These are phyloP conservation scores for Fusarium solani-melongenae DNA, from an alignment of 2,329 filamentous ascomycete genomes.

Conservation along the genomic window DNA sequence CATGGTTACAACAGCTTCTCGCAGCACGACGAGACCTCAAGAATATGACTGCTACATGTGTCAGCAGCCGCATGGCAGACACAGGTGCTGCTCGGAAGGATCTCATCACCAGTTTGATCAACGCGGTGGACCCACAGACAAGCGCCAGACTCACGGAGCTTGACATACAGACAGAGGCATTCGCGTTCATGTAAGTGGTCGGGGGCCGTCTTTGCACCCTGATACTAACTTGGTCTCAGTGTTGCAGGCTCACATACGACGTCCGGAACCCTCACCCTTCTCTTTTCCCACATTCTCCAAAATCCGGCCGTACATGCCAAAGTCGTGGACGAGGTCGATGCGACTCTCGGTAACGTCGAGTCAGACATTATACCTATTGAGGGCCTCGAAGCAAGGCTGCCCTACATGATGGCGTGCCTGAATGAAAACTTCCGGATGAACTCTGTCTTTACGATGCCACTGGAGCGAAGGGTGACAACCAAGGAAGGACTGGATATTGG, in stretches of 20 bases:
- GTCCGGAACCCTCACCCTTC: not conserved
- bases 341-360: not conserved
- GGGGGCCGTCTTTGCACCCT: not conserved
- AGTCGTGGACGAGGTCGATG: not conserved
- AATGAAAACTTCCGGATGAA: not conserved
- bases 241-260: not conserved
- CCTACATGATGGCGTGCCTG: not conserved
- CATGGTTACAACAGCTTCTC: not conserved
- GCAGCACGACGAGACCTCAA: not conserved
- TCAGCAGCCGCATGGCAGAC: not conserved
- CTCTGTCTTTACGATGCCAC: not conserved
- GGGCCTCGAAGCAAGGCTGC: not conserved
- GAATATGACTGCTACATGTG: not conserved
- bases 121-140: not conserved
- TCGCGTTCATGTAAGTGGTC: not conserved
- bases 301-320: not conserved
- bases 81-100: not conserved
- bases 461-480: not conserved
- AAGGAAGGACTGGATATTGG: not conserved
- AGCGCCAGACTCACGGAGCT: not conserved
- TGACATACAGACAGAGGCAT: not conserved
- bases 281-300: not conserved
- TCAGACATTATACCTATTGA: not conserved
- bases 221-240: not conserved
- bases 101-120: not conserved